Evolutionary conservation across 768 basidiomycete genomes (phyloP).

Genomic region (Mycena filopes): DNA sequence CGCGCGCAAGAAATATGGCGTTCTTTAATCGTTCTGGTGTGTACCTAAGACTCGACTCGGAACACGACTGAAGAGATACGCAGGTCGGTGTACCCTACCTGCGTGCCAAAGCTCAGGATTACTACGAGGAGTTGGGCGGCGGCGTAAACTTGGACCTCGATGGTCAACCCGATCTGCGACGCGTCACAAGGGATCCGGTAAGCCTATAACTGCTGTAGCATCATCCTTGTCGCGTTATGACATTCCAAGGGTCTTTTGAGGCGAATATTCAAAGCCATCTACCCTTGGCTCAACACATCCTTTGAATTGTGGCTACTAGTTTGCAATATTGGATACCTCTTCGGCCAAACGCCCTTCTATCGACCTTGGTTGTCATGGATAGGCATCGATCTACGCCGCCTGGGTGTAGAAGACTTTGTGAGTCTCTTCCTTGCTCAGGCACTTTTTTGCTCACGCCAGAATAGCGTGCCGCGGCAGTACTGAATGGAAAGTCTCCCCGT

Average conservation of each 20-base stretch:
- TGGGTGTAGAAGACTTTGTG: constrained; percentile 84
- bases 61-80: background rate
- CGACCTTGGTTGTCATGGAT: constrained; percentile 93
- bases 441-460: constrained; percentile 16
- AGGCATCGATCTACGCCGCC: constrained; percentile 82
- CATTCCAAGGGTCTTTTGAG: constrained; percentile 64
- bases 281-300: constrained; percentile 83
- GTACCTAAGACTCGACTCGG: constrained; percentile 38
- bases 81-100: constrained; percentile 92
- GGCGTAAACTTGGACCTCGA: constrained; percentile 77
- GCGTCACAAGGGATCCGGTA: constrained; percentile 65
- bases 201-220: constrained; percentile 20
- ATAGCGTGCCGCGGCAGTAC: constrained; percentile 52
- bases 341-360: constrained; percentile 86
- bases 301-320: constrained; percentile 87
- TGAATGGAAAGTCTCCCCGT: constrained; percentile 40
- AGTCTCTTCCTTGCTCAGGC: constrained; percentile 41
- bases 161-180: constrained; percentile 54
- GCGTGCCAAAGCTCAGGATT: constrained; percentile 88
- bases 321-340: constrained; percentile 91
- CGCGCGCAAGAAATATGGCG: constrained; percentile 74
- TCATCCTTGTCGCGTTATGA: constrained; percentile 47
- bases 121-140: constrained; percentile 91
- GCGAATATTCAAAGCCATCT: constrained; percentile 73
- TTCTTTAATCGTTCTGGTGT: constrained; percentile 83